phyloP scores from a whole-genome alignment of 306 rosid species.

The Styphnolobium japonicum region DNA sequence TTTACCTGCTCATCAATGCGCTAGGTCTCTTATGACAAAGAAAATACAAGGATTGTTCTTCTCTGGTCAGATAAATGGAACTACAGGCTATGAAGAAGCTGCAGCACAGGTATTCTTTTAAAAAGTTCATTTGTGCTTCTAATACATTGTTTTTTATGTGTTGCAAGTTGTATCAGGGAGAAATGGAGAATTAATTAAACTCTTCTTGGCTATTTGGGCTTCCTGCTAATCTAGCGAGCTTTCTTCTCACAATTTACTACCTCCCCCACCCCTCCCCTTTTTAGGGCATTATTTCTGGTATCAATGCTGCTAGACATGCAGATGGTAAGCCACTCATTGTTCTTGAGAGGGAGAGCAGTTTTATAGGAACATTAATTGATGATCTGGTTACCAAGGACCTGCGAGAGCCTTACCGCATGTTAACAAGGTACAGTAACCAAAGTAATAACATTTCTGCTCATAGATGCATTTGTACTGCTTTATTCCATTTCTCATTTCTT shows the following conservation, averaged over 20 bases:
- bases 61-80: constrained; percentile 98
- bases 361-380: constrained; percentile 85
- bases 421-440: constrained; percentile 36
- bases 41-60: constrained; percentile 89
- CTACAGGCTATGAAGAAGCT: constrained; percentile 99
- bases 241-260: constrained; percentile 17
- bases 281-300: constrained; percentile 90
- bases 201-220: constrained; percentile 2
- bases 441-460: not conserved
- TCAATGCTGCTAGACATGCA: constrained; percentile 91
- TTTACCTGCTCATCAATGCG: constrained; percentile 92
- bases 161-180: not conserved
- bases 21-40: constrained; percentile 94
- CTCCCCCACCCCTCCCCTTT: no score
- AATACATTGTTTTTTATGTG: not conserved
- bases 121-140: constrained; percentile 17
- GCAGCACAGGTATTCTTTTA: constrained; percentile 78
- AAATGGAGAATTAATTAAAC: not conserved
- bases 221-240: constrained; percentile 13
- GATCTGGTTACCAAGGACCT: constrained; percentile 46
- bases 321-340: constrained; percentile 78
- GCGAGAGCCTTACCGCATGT: constrained; percentile 48
- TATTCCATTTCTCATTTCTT: not conserved
- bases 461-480: constrained; percentile 16
- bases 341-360: constrained; percentile 97